A percentile compares a stretch with the other conserved stretches of the same genome.
Evolutionary conservation across 257 asterid genomes (phyloP).

Genomic region (Gentiana straminea): DNA sequence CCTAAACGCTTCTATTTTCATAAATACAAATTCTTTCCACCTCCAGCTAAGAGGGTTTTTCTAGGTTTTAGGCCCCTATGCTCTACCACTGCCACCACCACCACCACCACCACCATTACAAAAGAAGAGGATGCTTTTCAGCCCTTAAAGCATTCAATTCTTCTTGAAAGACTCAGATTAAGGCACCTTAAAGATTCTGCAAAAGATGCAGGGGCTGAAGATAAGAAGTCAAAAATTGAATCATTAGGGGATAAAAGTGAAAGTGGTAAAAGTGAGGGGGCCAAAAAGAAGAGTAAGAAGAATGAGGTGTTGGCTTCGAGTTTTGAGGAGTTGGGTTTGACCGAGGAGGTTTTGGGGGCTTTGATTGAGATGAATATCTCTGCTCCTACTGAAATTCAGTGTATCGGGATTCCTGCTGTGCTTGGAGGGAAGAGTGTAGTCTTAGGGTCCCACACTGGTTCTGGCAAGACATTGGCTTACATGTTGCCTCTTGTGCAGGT

Average conservation of each 20-base stretch:
- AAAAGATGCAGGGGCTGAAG: slow-evolving; percentile 15
- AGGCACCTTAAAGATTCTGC: slow-evolving; percentile 73
- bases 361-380: slow-evolving; percentile 78
- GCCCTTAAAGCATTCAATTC: slow-evolving; percentile 68
- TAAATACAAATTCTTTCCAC: slow-evolving; percentile 26
- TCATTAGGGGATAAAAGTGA: slow-evolving; percentile 12
- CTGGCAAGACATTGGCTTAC: slow-evolving; percentile 96
- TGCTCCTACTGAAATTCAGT: slow-evolving; percentile 86
- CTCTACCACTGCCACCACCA: slow-evolving; percentile 24
- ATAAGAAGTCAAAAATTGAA: slow-evolving; percentile 4
- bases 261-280: slow-evolving; percentile 27
- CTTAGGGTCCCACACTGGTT: slow-evolving; percentile 95
- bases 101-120: slow-evolving; percentile 13
- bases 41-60: slow-evolving; percentile 22
- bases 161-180: slow-evolving; percentile 64
- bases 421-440: slow-evolving; percentile 68
- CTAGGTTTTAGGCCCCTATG: slow-evolving; percentile 57
- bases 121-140: slow-evolving; percentile 31
- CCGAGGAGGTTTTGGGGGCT: slow-evolving; percentile 64
- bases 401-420: slow-evolving; percentile 81
- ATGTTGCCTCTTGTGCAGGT: slow-evolving; percentile 96
- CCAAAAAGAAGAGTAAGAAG: slow-evolving; percentile 32
- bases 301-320: slow-evolving; percentile 40
- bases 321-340: slow-evolving; percentile 83
- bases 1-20: slow-evolving; percentile 33